A percentile compares a stretch with the other conserved stretches of the same genome.
Evolutionary conservation across 176 grass and related monocot species (phyloP).

Genomic region (Melocanna baccifera): DNA sequence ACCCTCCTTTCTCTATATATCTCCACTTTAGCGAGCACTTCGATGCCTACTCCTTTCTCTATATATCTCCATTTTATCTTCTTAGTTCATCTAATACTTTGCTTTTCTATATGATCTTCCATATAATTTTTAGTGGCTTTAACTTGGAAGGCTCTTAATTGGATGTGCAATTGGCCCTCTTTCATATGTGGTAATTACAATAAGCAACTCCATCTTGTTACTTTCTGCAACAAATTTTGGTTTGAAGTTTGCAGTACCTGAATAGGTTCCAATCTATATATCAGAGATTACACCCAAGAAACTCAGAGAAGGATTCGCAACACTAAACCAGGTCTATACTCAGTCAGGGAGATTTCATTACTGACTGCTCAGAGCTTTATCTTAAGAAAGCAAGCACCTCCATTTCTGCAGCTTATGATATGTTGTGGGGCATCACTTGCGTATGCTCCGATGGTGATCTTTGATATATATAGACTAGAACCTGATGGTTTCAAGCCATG

Average conservation of each 20-base stretch:
- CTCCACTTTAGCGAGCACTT: background rate
- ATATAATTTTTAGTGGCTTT: slow-evolving; percentile 65
- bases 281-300: slow-evolving; percentile 89
- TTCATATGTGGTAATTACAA: slow-evolving; percentile 73
- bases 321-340: slow-evolving; percentile 61
- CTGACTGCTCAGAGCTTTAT: background rate
- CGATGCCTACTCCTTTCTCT: too few relatives aligned
- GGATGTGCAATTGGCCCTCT: slow-evolving; percentile 77
- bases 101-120: background rate
- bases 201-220: background rate
- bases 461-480: too few relatives aligned
- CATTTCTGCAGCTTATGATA: slow-evolving; percentile 68
- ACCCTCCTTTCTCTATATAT: background rate
- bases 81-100: background rate
- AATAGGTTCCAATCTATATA: slow-evolving; percentile 87
- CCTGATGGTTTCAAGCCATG: too few relatives aligned
- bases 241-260: slow-evolving; percentile 10
- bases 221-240: background rate
- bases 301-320: slow-evolving; percentile 74
- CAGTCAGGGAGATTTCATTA: background rate
- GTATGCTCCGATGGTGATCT: too few relatives aligned
- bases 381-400: background rate
- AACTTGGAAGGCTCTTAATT: slow-evolving; percentile 65
- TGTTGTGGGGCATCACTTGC: slow-evolving; percentile 70
- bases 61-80: background rate